Percentiles rank a stretch among this genome's conserved stretches.
Conservation (phyloP, 306 rosid genomes). For the Psophocarpus tetragonolobus region DNA sequence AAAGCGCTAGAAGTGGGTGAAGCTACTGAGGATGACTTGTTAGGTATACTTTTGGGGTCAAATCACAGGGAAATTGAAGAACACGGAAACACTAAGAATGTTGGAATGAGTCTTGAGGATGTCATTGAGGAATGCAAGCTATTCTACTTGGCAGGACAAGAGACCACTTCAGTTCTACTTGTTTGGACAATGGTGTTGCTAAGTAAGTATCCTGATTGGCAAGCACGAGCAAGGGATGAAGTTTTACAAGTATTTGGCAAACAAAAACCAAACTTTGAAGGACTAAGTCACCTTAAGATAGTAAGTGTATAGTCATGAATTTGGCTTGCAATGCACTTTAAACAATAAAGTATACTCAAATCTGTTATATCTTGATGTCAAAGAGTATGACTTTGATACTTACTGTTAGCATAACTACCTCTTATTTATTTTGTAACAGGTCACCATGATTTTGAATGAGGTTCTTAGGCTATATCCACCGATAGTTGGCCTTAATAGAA, state of each 20-base stretch:
- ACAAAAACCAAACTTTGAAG: not conserved
- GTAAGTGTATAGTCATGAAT: constrained; percentile 11
- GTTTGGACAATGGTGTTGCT: not conserved
- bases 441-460: constrained; percentile 51
- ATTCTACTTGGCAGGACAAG: not conserved
- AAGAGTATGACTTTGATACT: not conserved
- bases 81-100: not conserved
- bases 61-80: not conserved
- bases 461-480: constrained; percentile 20
- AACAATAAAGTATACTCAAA: too few species aligned
- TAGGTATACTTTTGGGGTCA: not conserved
- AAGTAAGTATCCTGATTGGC: not conserved
- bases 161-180: not conserved
- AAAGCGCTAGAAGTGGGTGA: constrained; percentile 36
- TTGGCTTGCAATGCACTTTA: too few species aligned
- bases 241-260: not conserved
- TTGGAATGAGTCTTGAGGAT: not conserved
- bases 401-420: not conserved
- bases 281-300: not conserved
- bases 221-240: not conserved
- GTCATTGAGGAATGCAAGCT: not conserved
- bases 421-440: constrained; percentile 35
- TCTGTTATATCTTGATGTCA: not conserved
- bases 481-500: not conserved
- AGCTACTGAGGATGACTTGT: constrained; percentile 8